Evolutionary conservation across 148 eudicot genomes (phyloP), one percentile per base, ranked within the genome.

Genomic region (Talinum fruticosum): DNA sequence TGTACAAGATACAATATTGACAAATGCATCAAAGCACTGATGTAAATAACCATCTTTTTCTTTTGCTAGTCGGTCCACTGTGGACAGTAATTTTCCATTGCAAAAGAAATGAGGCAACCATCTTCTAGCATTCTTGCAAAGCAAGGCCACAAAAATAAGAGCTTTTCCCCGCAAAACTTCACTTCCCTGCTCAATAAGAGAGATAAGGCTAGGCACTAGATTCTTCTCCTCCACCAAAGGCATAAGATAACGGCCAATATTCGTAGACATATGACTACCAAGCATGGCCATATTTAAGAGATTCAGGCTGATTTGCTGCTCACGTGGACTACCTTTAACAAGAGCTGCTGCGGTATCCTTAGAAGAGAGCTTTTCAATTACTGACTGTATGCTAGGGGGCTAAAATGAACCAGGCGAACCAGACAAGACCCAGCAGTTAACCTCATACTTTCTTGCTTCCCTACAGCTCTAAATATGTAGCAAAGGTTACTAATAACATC

Each of bases 361-460:
- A 15, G 89, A 83, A 8, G 97, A 89, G 49, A 96, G 85, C 81
- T 87, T 96, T 44, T 88, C 97, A 33, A 93, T 75, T 53, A 91
- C 92, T 71, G 90, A 87, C 71, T 91, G 97, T 73, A 90, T 89
- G 81, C 82, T 84, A 35, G 91, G 79, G 57, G 89, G 93, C 85
- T 96, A 76, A 91, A 96, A 47, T 97, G 93, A 44, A 85, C 90
- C 61, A 96, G 87, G 16, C 99, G 95, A 8, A 86, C 95, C 83
- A 96, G 82, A 84, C 99, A 96, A 41, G 99, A 96, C 8, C 98
- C 98, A 45, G 99, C 99, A 30, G 98, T 90, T 65, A 96, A 86
- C 75, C 95, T 87, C 79, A 86, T 83, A 85, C 88, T 91, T 80
- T 96, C 99, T 84, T 93, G 99, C 81, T 93, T 96, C 69, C 92